Conservation (phyloP, 257 asterid species). For the Solanum bulbocastanum region DNA sequence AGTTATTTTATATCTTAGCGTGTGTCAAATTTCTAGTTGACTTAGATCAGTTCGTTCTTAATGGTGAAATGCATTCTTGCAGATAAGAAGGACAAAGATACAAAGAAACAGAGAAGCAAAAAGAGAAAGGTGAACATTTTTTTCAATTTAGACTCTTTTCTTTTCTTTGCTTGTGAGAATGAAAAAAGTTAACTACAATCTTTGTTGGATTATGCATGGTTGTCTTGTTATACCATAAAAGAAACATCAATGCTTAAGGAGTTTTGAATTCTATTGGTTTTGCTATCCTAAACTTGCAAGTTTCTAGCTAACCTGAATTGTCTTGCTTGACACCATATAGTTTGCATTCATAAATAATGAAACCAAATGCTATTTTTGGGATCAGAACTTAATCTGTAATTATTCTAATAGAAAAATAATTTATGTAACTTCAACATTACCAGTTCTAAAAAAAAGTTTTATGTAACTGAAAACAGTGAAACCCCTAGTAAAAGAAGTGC, state of each 20-base stretch:
- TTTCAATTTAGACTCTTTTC: not conserved
- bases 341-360: not conserved
- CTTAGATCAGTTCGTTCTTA: not conserved
- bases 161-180: not conserved
- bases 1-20: not conserved
- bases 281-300: not conserved
- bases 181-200: not conserved
- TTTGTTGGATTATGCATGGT: not conserved
- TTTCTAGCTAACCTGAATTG: not conserved
- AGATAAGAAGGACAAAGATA: constrained; percentile 79
- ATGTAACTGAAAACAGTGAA: not conserved
- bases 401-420: not conserved
- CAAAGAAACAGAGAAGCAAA: constrained; percentile 67
- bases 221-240: not conserved
- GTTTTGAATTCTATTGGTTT: not conserved
- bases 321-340: not conserved
- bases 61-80: constrained; percentile 15
- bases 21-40: not conserved
- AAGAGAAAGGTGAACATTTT: constrained; percentile 67
- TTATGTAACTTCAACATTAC: not conserved
- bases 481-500: not conserved
- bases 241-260: not conserved
- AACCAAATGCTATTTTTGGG: not conserved
- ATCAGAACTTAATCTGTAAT: not conserved
- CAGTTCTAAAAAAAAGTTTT: not conserved